phyloP scores from a whole-genome alignment of 176 grass and related monocot genomes.

The Bromus sterilis region DNA sequence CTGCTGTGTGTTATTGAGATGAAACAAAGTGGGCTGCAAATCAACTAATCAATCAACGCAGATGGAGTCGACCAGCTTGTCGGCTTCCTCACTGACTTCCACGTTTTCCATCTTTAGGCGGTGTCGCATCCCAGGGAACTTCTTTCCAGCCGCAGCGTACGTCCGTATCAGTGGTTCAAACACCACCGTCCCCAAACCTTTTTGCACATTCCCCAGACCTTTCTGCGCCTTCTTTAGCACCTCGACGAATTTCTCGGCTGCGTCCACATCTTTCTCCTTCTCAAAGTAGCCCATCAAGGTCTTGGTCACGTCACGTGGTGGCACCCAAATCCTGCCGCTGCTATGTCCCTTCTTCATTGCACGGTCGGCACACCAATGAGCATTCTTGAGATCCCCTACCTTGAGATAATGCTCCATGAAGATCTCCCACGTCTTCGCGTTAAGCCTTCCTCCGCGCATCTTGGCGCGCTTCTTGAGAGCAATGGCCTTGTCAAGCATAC shows the following conservation, averaged over 20 bases:
- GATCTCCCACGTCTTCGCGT: slow-evolving; percentile 89
- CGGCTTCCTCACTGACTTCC: slow-evolving; percentile 28
- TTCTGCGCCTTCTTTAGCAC: slow-evolving; percentile 51
- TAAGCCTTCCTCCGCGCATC: slow-evolving; percentile 65
- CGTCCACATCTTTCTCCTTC: slow-evolving; percentile 48
- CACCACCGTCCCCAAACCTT: slow-evolving; percentile 38
- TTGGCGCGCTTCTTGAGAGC: slow-evolving; percentile 70
- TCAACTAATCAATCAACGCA: slow-evolving; percentile 29
- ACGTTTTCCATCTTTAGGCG: slow-evolving; percentile 79
- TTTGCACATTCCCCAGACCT: slow-evolving; percentile 48
- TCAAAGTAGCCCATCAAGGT: slow-evolving; percentile 69
- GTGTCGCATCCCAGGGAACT: slow-evolving; percentile 57
- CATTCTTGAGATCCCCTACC: slow-evolving; percentile 70
- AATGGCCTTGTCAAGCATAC: slow-evolving; percentile 71
- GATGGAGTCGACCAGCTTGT: slow-evolving; percentile 53
- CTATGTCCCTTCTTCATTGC: slow-evolving; percentile 92
- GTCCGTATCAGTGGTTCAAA: slow-evolving; percentile 58
- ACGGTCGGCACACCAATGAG: slow-evolving; percentile 60
- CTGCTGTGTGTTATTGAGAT: slow-evolving; percentile 32
- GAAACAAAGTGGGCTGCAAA: background rate
- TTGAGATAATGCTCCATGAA: slow-evolving; percentile 85
- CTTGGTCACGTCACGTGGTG: slow-evolving; percentile 22
- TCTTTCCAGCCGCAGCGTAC: slow-evolving; percentile 62
- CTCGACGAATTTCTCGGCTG: slow-evolving; percentile 60
- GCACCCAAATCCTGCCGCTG: slow-evolving; percentile 55